phyloP scores from a whole-genome alignment of 2,329 filamentous ascomycete species.

The Bipolaris victoriae region DNA sequence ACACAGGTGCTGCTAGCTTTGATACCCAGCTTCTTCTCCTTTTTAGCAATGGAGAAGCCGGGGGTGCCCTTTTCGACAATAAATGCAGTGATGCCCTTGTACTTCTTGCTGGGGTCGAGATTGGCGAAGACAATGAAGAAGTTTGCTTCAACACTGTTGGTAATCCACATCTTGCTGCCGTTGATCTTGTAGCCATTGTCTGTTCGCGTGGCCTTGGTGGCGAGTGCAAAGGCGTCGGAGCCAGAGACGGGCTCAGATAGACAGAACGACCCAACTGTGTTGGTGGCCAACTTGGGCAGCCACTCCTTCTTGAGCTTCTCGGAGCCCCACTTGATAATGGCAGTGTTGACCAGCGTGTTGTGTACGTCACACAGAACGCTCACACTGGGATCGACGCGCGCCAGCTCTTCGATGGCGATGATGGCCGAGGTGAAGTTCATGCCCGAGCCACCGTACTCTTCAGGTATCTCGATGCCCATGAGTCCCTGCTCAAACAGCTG shows the following conservation, averaged over 20 bases:
- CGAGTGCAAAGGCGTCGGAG: constrained; percentile 93
- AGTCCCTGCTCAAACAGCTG: constrained; percentile 96
- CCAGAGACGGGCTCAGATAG: constrained; percentile 91
- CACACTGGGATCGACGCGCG: constrained; percentile 90
- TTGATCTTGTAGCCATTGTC: constrained; percentile 83
- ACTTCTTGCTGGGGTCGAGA: constrained; percentile 86
- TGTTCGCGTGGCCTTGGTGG: constrained; percentile 87
- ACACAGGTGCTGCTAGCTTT: constrained; percentile 95
- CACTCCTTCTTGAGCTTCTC: constrained; percentile 80
- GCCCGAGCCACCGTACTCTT: constrained; percentile 93
- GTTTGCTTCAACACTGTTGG: constrained; percentile 89
- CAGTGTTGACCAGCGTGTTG: constrained; percentile 97
- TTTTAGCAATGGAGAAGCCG: constrained; percentile 96
- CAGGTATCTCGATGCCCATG: constrained; percentile 97
- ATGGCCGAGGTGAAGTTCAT: constrained; percentile 99
- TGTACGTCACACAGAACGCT: constrained; percentile 96
- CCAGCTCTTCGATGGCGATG: constrained; percentile 95
- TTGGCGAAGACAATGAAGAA: constrained; percentile 99
- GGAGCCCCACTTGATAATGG: constrained; percentile 83
- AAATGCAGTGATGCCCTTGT: constrained; percentile 97
- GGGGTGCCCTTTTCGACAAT: constrained; percentile 87
- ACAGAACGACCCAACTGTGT: constrained; percentile 89
- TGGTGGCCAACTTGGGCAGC: constrained; percentile 86
- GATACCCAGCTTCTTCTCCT: constrained; percentile 99
- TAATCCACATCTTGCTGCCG: constrained; percentile 99